Base-by-base conservation (phyloP, 2,329 filamentous ascomycete species). In the Lecanosticta acicola region DNA sequence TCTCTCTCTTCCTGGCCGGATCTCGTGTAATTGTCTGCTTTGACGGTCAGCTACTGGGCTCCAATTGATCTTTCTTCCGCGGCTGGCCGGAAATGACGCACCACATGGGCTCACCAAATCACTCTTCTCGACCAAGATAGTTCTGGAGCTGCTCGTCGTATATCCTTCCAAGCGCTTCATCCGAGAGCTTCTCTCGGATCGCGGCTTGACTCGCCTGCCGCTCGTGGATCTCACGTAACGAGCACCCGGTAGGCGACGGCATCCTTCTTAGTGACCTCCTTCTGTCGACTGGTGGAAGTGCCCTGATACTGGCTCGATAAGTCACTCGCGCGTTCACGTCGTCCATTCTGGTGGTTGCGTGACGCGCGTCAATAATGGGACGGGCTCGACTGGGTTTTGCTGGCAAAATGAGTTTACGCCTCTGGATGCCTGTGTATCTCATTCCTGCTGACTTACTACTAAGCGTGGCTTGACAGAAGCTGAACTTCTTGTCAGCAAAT, bases 231-330 rank as follows among this genome's bases (percentile, higher is more conserved):
- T 29, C 3, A 14, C n/a, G 13, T 9, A 39, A 0, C 11, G 37
- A 19, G 10, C 11, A 40, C 37, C 21, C 37, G 37, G 37, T 39
- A 20, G 37, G 37, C 3, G 37, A 39, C 18, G 37, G 24, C 37
- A 39, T 39, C 14, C 37, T 39, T 8, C 37, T 17, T 7, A 39
- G 8, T 3, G 18, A 39, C 3, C 19, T 18, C 13, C 37, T 39
- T 39, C 37, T 21, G n/a, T 39, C 18, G n/a, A 39, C 18, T 18
- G 37, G 37, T 7, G 24, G 7, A 5, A 24, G 18, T 3, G 21
- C 13, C 18, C 21, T 39, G 37, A 39, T 24, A 8, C 37, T 39
- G 13, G 37, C 17, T 19, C 37, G 8, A 20, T 24, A 39, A 18
- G 17, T 39, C n/a, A n/a, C n/a, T n/a, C n/a, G n/a, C n/a, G n/a